Base-by-base conservation (phyloP, 345 rosid genomes). In the Physaria fendleri region DNA sequence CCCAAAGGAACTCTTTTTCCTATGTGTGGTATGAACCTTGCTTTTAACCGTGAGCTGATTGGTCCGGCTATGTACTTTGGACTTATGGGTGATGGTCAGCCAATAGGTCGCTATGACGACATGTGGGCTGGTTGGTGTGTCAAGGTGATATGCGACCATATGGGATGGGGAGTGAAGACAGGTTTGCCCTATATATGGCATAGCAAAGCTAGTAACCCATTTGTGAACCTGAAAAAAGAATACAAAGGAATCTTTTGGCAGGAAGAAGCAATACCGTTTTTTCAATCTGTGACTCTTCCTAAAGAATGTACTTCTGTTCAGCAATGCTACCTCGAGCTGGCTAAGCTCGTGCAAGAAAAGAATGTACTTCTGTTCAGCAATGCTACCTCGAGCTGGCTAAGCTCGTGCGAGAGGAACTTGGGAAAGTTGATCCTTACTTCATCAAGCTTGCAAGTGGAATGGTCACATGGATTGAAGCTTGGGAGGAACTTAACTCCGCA, bases 21-120 rank as follows among this genome's bases (percentile, higher is more conserved):
- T 65, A 88, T 88, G 96, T 88, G 96, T 2, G 96, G 94, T 25
- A 88, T 88, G 94, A 88, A 88, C 66, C 76, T 88, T 20, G 86
- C 70, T 50, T 88, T 81, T 77, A 69, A 85, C 71, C 79, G 94
- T 5, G 84, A 88, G 55, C 50, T 85, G 41, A 71, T 64, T 56
- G 75, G 75, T 14, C 75, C 71, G 12, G 75, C 75, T n/a, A 71
- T 71, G 75, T 71, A 71, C 30, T 64, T 71, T 49, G 75, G 70
- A 12, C 71, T 71, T 40, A 64, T 71, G 75, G 75, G 75, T 25
- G 74, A 71, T 0, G 74, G 74, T 9, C 74, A 71, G 49, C 75
- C 75, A 5, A 49, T 71, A 2, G 70, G 65, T 22, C 64, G 71
- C 13, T 71, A 64, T 27, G 75, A 71, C n/a, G 67, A 22, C 55